Percentiles rank a stretch among this genome's conserved stretches.
These are phyloP conservation scores for Microsporum canis DNA, from an alignment of 2,329 filamentous ascomycete genomes.

Conservation along the genomic window DNA sequence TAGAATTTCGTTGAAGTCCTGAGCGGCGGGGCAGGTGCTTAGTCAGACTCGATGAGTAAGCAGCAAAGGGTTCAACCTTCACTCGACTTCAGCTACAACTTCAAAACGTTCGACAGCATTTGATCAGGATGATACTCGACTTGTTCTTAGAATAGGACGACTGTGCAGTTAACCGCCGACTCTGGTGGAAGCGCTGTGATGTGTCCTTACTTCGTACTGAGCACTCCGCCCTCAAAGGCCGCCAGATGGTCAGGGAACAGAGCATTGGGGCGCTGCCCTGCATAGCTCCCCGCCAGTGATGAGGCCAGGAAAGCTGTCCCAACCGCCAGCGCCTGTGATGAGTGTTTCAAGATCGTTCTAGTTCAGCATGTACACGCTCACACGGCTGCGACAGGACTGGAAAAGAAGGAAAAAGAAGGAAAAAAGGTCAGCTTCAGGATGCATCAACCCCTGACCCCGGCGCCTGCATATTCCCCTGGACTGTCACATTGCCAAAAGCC, in stretches of 20 bases:
- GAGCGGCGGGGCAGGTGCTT: neutral
- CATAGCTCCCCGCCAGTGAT: neutral
- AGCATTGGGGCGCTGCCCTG: neutral
- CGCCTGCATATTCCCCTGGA: neutral
- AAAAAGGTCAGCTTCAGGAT: conserved; percentile 1
- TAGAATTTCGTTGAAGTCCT: neutral
- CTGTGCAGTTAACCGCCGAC: neutral
- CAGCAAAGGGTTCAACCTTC: neutral
- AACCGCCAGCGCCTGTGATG: conserved; percentile 3
- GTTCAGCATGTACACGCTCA: neutral
- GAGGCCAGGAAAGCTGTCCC: neutral
- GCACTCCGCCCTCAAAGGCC: neutral
- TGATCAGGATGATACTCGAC: neutral
- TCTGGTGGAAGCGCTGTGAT: neutral
- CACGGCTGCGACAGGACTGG: neutral
- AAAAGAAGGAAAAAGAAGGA: neutral
- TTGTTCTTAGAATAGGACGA: neutral
- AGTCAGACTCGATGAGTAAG: neutral
- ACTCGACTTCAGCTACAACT: neutral
- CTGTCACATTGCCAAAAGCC: neutral
- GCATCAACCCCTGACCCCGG: conserved; percentile 1
- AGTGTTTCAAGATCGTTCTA: conserved; percentile 1
- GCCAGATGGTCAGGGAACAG: neutral
- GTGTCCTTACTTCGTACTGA: neutral
- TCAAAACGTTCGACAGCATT: neutral